Percentiles rank a stretch among this genome's conserved stretches.
Evolutionary conservation across 73 alveolate genomes (phyloP).

Genomic region (Tetrahymena thermophila): DNA sequence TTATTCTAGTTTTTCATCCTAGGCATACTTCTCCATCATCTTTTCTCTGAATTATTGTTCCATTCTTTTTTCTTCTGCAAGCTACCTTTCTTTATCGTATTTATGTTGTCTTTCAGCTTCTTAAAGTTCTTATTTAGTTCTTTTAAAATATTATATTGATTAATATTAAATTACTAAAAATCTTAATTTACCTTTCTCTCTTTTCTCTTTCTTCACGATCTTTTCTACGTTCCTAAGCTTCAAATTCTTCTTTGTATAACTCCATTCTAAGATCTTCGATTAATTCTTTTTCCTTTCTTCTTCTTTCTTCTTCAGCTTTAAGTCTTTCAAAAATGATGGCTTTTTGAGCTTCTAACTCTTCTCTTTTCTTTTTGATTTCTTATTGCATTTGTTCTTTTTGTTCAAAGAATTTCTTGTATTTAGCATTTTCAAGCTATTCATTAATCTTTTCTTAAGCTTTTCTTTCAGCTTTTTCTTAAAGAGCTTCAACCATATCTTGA

Average conservation of each 20-base stretch:
- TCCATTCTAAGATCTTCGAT: constrained; percentile 30
- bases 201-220: constrained; percentile 40
- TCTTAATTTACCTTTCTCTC: constrained; percentile 6
- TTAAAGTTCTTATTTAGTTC: constrained; percentile 28
- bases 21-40: constrained; percentile 41
- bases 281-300: constrained; percentile 35
- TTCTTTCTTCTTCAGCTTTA: constrained; percentile 45
- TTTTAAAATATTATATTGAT: neutral
- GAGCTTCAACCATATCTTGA: constrained; percentile 35
- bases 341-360: constrained; percentile 38
- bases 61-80: constrained; percentile 35
- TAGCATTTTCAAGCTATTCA: constrained; percentile 29
- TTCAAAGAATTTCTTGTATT: constrained; percentile 13
- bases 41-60: constrained; percentile 41
- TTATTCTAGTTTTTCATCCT: constrained; percentile 36
- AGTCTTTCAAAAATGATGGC: constrained; percentile 28
- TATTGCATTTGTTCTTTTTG: constrained; percentile 30
- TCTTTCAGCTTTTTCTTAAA: constrained; percentile 33
- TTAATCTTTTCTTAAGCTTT: neutral
- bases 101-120: constrained; percentile 35
- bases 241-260: constrained; percentile 31
- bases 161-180: neutral
- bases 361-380: constrained; percentile 27
- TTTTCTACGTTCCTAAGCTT: constrained; percentile 31
- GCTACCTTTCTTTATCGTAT: constrained; percentile 12